Base-by-base conservation (phyloP, 495 filamentous ascomycete species). In the Penicillium verhagenii region DNA sequence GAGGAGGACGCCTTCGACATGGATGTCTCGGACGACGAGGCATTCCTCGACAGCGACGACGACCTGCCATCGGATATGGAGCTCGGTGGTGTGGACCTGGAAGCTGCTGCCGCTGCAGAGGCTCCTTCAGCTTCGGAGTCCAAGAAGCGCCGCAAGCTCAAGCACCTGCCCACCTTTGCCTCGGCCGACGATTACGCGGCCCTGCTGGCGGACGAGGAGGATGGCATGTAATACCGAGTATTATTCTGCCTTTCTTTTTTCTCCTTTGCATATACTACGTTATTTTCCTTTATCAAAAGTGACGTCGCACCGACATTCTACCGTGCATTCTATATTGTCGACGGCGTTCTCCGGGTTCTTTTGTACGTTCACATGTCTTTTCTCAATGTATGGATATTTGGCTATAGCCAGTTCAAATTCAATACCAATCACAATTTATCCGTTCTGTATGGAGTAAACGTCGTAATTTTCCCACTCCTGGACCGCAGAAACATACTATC, bases 151-250 rank as follows among this genome's bases (percentile, higher is more conserved):
- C 86, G 86, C 80, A 91, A 92, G 80, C 73, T 97, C 64, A 95
- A 89, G 79, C 80, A 82, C 58, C 76, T 98, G 57, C 94, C 94
- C 3, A 95, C 84, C 0, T 98, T 97, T 75, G 94, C 95, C 19
- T 92, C 88, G 26, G 86, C 79, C 18, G 94, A 97, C 19, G 95
- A 98, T 63, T 97, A 97, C 72, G 93, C 91, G 21, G 87, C 87
- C 57, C 80, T 97, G 77, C 66, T 98, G 61, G 89, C 78, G 11
- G 83, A 77, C 48, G 90, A 91, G 54, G 88, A 87, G 42, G 86
- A 86, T 33, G 84, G 80, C 31, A 74, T 76, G 69, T 76, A 68
- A 47, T 38, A n/a, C n/a, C 4, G 40, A 23, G n/a, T 6, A 8
- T 31, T 14, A 29, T 23, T 20, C 7, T 28, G 28, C 14, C 28